Evolutionary conservation across 441 rosid species (phyloP).

Genomic region (Caryocar brasiliense): DNA sequence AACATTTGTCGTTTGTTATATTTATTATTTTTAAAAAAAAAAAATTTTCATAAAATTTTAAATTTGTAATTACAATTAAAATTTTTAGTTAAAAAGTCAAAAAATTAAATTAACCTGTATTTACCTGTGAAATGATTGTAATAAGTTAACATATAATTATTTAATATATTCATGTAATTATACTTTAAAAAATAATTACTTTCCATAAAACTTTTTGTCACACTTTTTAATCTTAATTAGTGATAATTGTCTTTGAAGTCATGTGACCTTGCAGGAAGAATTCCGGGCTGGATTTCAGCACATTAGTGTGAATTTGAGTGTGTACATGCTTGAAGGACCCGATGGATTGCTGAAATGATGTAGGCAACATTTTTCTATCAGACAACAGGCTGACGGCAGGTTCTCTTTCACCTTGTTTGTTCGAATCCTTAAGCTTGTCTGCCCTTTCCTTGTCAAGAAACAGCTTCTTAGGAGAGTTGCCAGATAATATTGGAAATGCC

Average conservation of each 20-base stretch:
- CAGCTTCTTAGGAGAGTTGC: slow-evolving; percentile 22
- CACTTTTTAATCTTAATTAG: no score
- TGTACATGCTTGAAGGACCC: slow-evolving; percentile 21
- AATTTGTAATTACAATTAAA: no score
- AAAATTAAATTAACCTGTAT: no score
- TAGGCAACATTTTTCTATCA: slow-evolving; percentile 18
- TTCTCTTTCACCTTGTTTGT: slow-evolving; percentile 17
- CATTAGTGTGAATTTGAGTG: slow-evolving; percentile 27
- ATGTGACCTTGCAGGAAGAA: slow-evolving; percentile 16
- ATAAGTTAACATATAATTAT: no score
- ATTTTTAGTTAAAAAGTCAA: no score
- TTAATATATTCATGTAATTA: no score
- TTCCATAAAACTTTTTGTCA: no score
- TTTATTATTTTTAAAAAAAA: no score
- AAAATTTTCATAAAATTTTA: no score
- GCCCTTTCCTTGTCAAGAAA: slow-evolving; percentile 23
- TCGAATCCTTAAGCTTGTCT: slow-evolving; percentile 11
- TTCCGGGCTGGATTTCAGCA: slow-evolving; percentile 22
- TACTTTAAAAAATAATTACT: no score
- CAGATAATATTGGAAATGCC: slow-evolving; percentile 22
- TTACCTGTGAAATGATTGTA: no score
- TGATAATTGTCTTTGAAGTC: slow-evolving; percentile 20
- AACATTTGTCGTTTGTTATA: no score
- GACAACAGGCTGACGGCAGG: slow-evolving; percentile 24
- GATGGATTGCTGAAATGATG: slow-evolving; percentile 20